Conservation (phyloP, 148 eudicot species). For the Nyssa sinensis region DNA sequence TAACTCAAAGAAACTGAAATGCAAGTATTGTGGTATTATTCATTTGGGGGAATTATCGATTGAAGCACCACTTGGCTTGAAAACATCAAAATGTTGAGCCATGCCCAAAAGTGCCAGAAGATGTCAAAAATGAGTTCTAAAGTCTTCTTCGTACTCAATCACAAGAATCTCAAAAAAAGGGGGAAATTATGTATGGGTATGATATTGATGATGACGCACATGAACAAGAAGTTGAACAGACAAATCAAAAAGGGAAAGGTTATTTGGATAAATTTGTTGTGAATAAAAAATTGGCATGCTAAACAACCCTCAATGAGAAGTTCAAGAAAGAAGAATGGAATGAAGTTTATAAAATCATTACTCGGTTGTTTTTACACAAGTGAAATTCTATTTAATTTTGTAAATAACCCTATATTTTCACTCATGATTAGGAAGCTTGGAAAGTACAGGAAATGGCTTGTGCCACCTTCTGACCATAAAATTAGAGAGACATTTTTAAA, state of each 20-base stretch:
- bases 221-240: neutral
- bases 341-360: neutral
- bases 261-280: neutral
- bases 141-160: neutral
- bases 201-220: neutral
- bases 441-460: neutral
- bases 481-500: neutral
- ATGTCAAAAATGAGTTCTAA: neutral
- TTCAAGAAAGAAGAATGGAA: slow-evolving; percentile 1
- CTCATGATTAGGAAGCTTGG: neutral
- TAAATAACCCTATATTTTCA: neutral
- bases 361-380: neutral
- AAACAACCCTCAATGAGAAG: neutral
- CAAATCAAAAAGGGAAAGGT: neutral
- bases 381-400: slow-evolving; percentile 9
- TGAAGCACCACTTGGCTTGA: slow-evolving; percentile 11
- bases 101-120: neutral
- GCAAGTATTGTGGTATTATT: neutral
- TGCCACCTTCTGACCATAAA: slow-evolving; percentile 6
- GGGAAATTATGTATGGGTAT: too few relatives aligned
- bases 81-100: neutral
- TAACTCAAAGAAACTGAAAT: neutral
- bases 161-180: neutral
- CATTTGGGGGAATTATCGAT: neutral
- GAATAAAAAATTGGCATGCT: neutral